Base-by-base conservation (phyloP, 306 rosid genomes). In the Pterocarpus santalinus region DNA sequence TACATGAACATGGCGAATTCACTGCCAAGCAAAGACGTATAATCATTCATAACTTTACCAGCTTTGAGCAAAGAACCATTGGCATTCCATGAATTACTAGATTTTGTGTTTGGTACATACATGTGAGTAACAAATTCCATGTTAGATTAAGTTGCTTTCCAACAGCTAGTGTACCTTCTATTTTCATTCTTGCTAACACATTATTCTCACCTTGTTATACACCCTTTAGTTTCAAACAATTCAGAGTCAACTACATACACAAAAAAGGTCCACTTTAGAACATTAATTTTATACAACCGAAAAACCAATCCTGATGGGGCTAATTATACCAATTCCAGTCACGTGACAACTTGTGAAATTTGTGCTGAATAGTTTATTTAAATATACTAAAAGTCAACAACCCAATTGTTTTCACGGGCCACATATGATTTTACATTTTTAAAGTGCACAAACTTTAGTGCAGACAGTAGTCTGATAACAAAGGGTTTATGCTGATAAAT, bases 1-100 rank as follows among this genome's bases (percentile, higher is more conserved):
- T 80, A 35, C 82, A 43, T 69, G 52, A 84, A 81, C 49, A 15
- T 53, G 38, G 32, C 61, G n/a, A 6, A 55, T 3, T 22, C 28
- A 22, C 28, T 22, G 28, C 1, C 28, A 22, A 22, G 28, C 28
- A 22, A 22, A 47, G n/a, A 47, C 49, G 17, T 52, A 15, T 15
- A 15, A 14, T 52, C 9, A 52, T 6, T 7, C 58, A 52, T 3
- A 51, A 51, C 13, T 46, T 49, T 13, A 11, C 4, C 14, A 9
- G n/a, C 16, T 11, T 13, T 13, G 5, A 13, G n/a, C n/a, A 49
- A 49, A 43, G 47, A 43, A 43, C 47, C 47, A 22, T 43, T 9
- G 6, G 47, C 47, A 43, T 43, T 43, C 47, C 16, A 2, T 49
- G 14, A 49, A 49, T 49, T 49, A 49, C 55, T 49, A 49, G 7